Percentiles rank a stretch among this genome's conserved stretches.
Conservation (phyloP, 352 stramenopile species). For the Elongisporangium anandrum region DNA sequence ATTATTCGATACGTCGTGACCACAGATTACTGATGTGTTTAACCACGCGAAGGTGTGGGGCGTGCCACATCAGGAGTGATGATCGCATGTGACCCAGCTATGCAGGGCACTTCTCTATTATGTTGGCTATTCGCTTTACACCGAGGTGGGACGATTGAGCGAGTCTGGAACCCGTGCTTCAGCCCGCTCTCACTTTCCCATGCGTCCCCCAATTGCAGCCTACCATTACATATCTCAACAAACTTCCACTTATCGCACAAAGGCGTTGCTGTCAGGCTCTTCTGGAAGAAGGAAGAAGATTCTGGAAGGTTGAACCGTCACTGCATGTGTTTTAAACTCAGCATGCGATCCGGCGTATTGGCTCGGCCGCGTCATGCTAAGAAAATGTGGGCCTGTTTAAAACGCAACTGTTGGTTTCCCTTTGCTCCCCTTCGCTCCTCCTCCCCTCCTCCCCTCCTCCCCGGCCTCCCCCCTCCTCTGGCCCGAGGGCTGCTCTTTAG, state of each 20-base stretch:
- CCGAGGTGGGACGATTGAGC: neutral
- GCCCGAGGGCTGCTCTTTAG: slow-evolving; percentile 1
- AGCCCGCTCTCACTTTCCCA: slow-evolving; percentile 18
- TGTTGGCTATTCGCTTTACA: slow-evolving; percentile 7
- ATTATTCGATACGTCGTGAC: neutral
- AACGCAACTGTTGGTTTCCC: slow-evolving; percentile 5
- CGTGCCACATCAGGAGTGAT: neutral
- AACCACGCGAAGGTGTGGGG: neutral
- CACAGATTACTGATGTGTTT: neutral
- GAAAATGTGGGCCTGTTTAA: slow-evolving; percentile 5
- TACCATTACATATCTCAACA: slow-evolving; percentile 22
- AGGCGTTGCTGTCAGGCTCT: neutral
- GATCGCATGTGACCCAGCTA: neutral
- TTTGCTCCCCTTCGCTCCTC: neutral
- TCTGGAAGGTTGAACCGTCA: slow-evolving; percentile 14
- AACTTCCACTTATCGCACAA: neutral
- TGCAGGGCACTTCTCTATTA: slow-evolving; percentile 12
- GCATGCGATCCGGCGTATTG: neutral
- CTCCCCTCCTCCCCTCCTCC: slow-evolving; percentile 2
- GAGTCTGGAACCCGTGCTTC: slow-evolving; percentile 2
- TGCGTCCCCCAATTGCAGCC: slow-evolving; percentile 9
- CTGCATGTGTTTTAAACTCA: neutral
- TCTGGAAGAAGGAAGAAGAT: slow-evolving; percentile 12
- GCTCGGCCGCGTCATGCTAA: neutral
- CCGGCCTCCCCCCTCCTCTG: slow-evolving; percentile 4